Evolutionary conservation across 495 filamentous ascomycete species (phyloP).

Genomic region (Xeromyces bisporus): DNA sequence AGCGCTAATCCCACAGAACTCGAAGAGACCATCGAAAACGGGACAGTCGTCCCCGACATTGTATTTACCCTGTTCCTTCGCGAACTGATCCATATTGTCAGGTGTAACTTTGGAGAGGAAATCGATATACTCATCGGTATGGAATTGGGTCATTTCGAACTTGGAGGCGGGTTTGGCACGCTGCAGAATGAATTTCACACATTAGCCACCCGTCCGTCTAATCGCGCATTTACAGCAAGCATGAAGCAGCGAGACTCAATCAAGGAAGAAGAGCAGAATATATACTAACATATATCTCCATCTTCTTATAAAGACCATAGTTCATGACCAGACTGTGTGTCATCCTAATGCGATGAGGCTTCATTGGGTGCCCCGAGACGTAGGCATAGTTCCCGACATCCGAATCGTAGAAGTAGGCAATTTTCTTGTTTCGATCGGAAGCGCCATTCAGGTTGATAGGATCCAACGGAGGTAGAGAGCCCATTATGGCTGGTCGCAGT

Average conservation of each 20-base stretch:
- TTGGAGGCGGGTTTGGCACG: conserved; percentile 92
- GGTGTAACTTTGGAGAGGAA: conserved; percentile 93
- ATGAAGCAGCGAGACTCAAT: no score
- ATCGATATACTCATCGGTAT: conserved; percentile 98
- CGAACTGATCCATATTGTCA: conserved; percentile 92
- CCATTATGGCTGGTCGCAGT: conserved; percentile 13
- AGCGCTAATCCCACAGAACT: conserved; percentile 95
- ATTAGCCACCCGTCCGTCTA: not conserved
- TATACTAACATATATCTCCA: conserved; percentile 90
- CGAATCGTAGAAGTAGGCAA: conserved; percentile 95
- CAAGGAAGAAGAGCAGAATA: not conserved
- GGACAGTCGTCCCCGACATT: conserved; percentile 98
- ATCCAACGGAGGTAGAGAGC: conserved; percentile 37
- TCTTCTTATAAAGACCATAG: conserved; percentile 93
- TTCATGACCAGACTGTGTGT: conserved; percentile 98
- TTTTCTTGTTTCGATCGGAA: conserved; percentile 47
- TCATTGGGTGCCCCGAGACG: conserved; percentile 97
- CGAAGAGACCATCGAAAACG: conserved; percentile 93
- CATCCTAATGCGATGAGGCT: conserved; percentile 93
- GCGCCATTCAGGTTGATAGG: conserved; percentile 29
- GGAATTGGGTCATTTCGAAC: conserved; percentile 97
- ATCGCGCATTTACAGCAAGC: no score
- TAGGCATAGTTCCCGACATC: conserved; percentile 98
- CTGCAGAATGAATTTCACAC: conserved; percentile 23
- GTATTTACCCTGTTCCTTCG: conserved; percentile 88